Percentiles rank a stretch among this genome's conserved stretches.
Evolutionary conservation across 177 flowering plant genomes (phyloP).

Genomic region (Vitis hybrid): DNA sequence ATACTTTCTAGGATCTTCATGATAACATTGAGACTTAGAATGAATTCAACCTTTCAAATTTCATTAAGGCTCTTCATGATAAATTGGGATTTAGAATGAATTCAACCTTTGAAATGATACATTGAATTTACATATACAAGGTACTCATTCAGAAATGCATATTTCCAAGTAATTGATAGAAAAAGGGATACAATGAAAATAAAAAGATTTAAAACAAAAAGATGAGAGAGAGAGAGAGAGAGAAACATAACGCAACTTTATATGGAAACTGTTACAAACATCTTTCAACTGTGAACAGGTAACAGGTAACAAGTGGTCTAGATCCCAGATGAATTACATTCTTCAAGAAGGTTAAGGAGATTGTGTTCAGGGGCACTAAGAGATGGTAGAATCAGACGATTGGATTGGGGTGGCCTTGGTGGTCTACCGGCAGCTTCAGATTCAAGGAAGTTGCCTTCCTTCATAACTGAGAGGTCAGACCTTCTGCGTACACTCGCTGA

Average conservation of each 20-base stretch:
- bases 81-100: no score
- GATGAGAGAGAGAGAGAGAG: no score
- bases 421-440: slow-evolving; percentile 33
- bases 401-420: slow-evolving; percentile 33
- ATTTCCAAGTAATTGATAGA: not conserved
- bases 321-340: slow-evolving; percentile 64
- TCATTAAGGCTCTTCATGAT: no score
- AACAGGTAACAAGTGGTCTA: slow-evolving; percentile 19
- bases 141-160: not conserved
- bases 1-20: no score
- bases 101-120: no score
- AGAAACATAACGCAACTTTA: not conserved
- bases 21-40: no score
- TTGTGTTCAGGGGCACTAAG: slow-evolving; percentile 69
- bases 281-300: not conserved
- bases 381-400: slow-evolving; percentile 55
- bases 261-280: not conserved
- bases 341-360: slow-evolving; percentile 68
- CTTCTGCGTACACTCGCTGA: slow-evolving; percentile 45
- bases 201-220: no score
- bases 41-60: no score
- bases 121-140: slow-evolving; percentile 1
- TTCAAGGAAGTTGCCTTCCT: slow-evolving; percentile 38
- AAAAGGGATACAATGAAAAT: not conserved
- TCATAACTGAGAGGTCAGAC: slow-evolving; percentile 48